Conservation (phyloP, 1,284 basidiomycete genomes). For the Boletus mariae region DNA sequence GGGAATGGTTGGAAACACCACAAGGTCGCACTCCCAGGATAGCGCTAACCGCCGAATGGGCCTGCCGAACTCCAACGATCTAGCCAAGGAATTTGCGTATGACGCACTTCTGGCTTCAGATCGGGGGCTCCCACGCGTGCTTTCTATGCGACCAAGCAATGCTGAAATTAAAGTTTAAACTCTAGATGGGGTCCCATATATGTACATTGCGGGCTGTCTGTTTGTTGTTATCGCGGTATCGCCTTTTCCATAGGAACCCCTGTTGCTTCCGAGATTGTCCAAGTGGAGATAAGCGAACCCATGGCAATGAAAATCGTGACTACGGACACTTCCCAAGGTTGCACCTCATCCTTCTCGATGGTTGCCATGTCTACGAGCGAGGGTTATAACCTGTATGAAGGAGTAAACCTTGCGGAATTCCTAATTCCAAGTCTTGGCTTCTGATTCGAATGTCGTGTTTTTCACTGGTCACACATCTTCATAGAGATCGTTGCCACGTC, state of each 20-base stretch:
- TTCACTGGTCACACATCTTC: slow-evolving; percentile 7
- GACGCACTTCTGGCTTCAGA: slow-evolving; percentile 4
- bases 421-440: background rate
- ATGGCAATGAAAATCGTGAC: slow-evolving; percentile 1
- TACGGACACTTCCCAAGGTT: slow-evolving; percentile 14
- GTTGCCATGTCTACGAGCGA: slow-evolving; percentile 2
- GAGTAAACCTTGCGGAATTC: background rate
- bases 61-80: slow-evolving; percentile 8
- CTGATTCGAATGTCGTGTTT: background rate
- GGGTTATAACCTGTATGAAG: background rate
- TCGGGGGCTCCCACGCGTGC: background rate
- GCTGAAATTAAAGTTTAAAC: background rate
- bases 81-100: slow-evolving; percentile 6
- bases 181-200: background rate
- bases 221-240: background rate
- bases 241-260: slow-evolving; percentile 11
- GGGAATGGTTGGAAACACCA: background rate
- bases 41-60: slow-evolving; percentile 1
- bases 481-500: slow-evolving; percentile 4
- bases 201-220: background rate
- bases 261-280: slow-evolving; percentile 4
- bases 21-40: slow-evolving; percentile 6
- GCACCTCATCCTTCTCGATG: background rate
- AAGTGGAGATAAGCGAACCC: background rate
- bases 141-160: slow-evolving; percentile 2